These are phyloP conservation scores for Sphaerulina vaccinii DNA, from an alignment of 2,329 filamentous ascomycete species.

Conservation along the genomic window DNA sequence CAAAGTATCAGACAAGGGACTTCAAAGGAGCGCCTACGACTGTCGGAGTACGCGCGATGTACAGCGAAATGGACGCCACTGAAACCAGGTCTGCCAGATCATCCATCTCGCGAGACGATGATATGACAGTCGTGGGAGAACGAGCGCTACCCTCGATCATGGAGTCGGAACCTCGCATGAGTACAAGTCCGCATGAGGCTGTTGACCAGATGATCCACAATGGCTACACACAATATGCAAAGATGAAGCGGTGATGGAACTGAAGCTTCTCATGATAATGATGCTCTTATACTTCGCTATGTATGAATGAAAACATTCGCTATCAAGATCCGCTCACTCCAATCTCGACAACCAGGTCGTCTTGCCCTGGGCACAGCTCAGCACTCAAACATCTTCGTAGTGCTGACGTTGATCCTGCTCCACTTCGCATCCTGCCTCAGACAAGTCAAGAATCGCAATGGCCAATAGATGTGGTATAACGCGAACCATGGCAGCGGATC, in stretches of 20 bases:
- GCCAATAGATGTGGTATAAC: slow-evolving; percentile 56
- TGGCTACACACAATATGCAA: slow-evolving; percentile 20
- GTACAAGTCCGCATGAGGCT: slow-evolving; percentile 5
- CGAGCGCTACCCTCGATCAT: background rate
- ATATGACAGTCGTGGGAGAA: slow-evolving; percentile 7
- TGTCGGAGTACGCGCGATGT: background rate
- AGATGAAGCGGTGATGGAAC: slow-evolving; percentile 10
- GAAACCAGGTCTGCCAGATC: no score
- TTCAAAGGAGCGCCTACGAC: slow-evolving; percentile 4
- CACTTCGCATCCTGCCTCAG: slow-evolving; percentile 53
- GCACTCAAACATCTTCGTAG: slow-evolving; percentile 57
- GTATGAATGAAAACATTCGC: background rate
- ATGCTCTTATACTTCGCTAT: background rate
- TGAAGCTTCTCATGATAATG: background rate
- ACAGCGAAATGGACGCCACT: slow-evolving; percentile 5
- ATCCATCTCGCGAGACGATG: slow-evolving; percentile 1
- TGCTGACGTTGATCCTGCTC: slow-evolving; percentile 68
- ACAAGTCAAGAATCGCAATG: slow-evolving; percentile 49
- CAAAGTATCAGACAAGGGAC: slow-evolving; percentile 2
- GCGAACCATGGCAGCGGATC: slow-evolving; percentile 54
- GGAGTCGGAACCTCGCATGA: slow-evolving; percentile 6
- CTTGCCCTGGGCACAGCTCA: slow-evolving; percentile 16
- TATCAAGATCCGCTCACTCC: no score
- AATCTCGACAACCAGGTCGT: background rate
- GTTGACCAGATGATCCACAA: slow-evolving; percentile 21